Percentiles rank a stretch among this genome's conserved stretches.
Conservation (phyloP, 2,329 filamentous ascomycete genomes). For the Monosporascus sp. region DNA sequence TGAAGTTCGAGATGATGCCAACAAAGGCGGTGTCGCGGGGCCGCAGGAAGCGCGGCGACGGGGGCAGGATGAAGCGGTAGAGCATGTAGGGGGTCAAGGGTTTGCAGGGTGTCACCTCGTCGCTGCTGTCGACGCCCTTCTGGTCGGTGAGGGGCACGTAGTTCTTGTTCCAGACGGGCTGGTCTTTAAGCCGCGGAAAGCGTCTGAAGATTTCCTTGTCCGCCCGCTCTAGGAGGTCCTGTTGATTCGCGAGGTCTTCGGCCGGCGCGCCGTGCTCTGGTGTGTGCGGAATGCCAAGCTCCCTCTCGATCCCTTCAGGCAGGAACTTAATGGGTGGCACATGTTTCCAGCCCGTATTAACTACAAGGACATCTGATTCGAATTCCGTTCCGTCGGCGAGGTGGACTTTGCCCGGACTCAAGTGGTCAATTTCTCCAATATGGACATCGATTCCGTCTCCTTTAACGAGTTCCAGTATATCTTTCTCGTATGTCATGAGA, state of each 20-base stretch:
- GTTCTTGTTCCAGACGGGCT: slow-evolving; percentile 40
- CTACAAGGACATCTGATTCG: slow-evolving; percentile 45
- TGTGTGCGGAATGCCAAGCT: slow-evolving; percentile 40
- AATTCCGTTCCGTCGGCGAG: slow-evolving; percentile 36
- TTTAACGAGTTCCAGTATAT: slow-evolving; percentile 52
- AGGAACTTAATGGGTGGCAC: slow-evolving; percentile 36
- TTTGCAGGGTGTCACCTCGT: slow-evolving; percentile 16
- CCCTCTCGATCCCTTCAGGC: slow-evolving; percentile 32
- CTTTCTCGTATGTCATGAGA: slow-evolving; percentile 53
- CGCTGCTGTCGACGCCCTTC: slow-evolving; percentile 16
- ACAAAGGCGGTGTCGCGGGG: slow-evolving; percentile 42
- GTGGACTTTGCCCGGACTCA: slow-evolving; percentile 39
- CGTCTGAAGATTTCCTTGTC: slow-evolving; percentile 44
- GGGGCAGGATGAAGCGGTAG: slow-evolving; percentile 39
- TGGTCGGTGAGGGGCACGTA: slow-evolving; percentile 37
- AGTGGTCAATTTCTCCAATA: slow-evolving; percentile 45
- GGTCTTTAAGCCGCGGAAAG: slow-evolving; percentile 43
- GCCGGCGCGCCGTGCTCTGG: slow-evolving; percentile 17
- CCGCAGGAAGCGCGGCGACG: slow-evolving; percentile 26
- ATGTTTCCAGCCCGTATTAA: slow-evolving; percentile 52
- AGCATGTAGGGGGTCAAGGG: slow-evolving; percentile 34
- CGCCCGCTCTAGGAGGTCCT: slow-evolving; percentile 32
- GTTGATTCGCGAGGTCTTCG: slow-evolving; percentile 31
- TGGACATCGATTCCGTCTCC: slow-evolving; percentile 49
- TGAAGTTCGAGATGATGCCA: slow-evolving; percentile 39